A percentile compares a stretch with the other conserved stretches of the same genome.
Evolutionary conservation across 2,329 filamentous ascomycete genomes (phyloP).

Genomic region (Xylariaceae sp.): DNA sequence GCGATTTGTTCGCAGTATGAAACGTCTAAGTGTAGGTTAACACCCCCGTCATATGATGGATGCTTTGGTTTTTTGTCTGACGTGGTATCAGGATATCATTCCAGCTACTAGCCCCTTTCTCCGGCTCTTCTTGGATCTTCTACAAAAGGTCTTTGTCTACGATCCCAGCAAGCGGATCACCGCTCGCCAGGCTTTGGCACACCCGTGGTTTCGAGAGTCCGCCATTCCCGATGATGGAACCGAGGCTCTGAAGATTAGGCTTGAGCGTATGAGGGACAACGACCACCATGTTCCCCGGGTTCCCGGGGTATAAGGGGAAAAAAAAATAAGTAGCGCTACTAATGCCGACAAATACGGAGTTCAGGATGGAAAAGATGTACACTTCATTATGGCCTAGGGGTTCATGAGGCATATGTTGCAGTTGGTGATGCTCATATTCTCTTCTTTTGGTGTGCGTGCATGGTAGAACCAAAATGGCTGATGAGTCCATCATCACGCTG

Average conservation of each 20-base stretch:
- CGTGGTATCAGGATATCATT: slow-evolving; percentile 54
- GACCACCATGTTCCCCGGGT: slow-evolving; percentile 30
- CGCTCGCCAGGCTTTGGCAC: slow-evolving; percentile 59
- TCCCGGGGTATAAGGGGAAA: slow-evolving; percentile 18
- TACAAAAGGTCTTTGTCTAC: slow-evolving; percentile 63
- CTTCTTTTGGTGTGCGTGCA: slow-evolving; percentile 18
- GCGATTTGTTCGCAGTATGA: slow-evolving; percentile 68
- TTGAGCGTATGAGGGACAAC: slow-evolving; percentile 45
- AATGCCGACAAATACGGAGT: slow-evolving; percentile 18
- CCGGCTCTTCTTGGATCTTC: slow-evolving; percentile 57
- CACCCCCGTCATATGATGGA: neutral
- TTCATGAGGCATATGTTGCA: slow-evolving; percentile 25
- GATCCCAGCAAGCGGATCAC: slow-evolving; percentile 61
- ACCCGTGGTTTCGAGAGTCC: slow-evolving; percentile 62
- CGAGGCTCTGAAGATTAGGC: slow-evolving; percentile 59
- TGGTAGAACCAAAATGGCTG: slow-evolving; percentile 21
- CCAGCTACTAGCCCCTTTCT: slow-evolving; percentile 55
- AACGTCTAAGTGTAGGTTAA: slow-evolving; percentile 52
- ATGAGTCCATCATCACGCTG: slow-evolving; percentile 24
- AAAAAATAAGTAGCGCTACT: slow-evolving; percentile 7
- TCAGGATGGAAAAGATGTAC: slow-evolving; percentile 25
- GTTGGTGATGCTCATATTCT: slow-evolving; percentile 18
- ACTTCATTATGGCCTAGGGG: slow-evolving; percentile 17
- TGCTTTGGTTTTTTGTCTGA: slow-evolving; percentile 18
- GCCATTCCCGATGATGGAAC: slow-evolving; percentile 61